Conservation (phyloP, 2,329 filamentous ascomycete genomes). For the Trichophyton schoenleinii region DNA sequence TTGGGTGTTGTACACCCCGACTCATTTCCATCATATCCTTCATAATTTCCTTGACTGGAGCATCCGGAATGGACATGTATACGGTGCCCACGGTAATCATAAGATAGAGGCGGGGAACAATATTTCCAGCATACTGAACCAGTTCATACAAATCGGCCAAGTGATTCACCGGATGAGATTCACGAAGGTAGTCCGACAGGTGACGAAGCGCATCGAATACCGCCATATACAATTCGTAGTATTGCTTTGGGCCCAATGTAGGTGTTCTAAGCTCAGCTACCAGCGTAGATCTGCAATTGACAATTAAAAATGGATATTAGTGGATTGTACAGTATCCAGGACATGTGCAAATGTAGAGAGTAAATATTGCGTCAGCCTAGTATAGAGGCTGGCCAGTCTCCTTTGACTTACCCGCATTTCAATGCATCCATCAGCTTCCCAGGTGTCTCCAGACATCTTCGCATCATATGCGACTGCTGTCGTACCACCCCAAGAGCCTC, state of each 20-base stretch:
- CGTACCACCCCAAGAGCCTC: slow-evolving; percentile 93
- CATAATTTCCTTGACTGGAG: slow-evolving; percentile 98
- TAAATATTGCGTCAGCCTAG: neutral
- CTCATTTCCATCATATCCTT: slow-evolving; percentile 99
- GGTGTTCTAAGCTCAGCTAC: slow-evolving; percentile 97
- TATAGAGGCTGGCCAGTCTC: neutral
- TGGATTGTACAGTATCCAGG: neutral
- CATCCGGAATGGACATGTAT: slow-evolving; percentile 97
- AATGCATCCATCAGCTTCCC: slow-evolving; percentile 99
- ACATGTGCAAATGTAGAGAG: neutral
- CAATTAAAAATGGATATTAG: slow-evolving; percentile 3
- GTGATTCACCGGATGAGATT: slow-evolving; percentile 95
- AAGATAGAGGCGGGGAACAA: slow-evolving; percentile 87
- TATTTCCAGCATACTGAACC: slow-evolving; percentile 96
- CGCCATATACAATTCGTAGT: slow-evolving; percentile 99
- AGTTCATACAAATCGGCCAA: slow-evolving; percentile 95
- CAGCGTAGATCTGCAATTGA: slow-evolving; percentile 64
- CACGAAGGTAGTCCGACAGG: slow-evolving; percentile 88
- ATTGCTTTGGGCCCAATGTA: slow-evolving; percentile 95
- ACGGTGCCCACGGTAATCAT: slow-evolving; percentile 99
- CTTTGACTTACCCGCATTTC: slow-evolving; percentile 78
- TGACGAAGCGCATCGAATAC: slow-evolving; percentile 96
- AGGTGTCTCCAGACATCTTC: slow-evolving; percentile 90
- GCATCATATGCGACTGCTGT: slow-evolving; percentile 94
- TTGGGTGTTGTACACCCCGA: slow-evolving; percentile 89